Conservation (phyloP, 192 early-diverging fungal species). For the Gamsiella multidivaricata region DNA sequence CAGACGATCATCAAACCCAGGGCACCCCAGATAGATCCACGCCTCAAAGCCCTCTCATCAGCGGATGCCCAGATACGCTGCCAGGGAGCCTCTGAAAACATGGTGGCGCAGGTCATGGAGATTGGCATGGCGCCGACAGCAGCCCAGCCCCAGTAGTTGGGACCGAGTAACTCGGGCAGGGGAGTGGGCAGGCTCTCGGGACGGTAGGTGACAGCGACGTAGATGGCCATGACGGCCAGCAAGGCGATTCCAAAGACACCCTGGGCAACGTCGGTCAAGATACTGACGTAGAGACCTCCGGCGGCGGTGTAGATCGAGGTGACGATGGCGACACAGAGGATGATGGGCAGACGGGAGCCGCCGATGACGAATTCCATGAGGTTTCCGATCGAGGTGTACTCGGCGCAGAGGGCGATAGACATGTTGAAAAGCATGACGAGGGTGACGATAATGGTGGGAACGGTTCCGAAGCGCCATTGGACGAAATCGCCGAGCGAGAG, state of each 20-base stretch:
- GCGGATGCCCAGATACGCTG: conserved; percentile 79
- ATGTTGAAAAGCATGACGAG: conserved; percentile 70
- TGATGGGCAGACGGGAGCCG: conserved; percentile 63
- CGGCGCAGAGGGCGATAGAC: conserved; percentile 71
- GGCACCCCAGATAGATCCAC: conserved; percentile 66
- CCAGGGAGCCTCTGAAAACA: conserved; percentile 80
- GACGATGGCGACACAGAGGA: conserved; percentile 68
- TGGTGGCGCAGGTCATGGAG: conserved; percentile 69
- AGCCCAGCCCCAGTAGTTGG: conserved; percentile 75
- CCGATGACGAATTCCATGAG: conserved; percentile 67
- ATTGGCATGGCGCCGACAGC: conserved; percentile 70
- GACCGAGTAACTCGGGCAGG: conserved; percentile 61
- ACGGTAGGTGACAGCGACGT: conserved; percentile 64
- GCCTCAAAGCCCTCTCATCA: conserved; percentile 68
- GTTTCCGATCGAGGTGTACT: conserved; percentile 73
- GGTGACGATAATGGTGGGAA: conserved; percentile 66
- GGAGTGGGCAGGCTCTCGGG: conserved; percentile 60
- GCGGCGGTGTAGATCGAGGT: conserved; percentile 77
- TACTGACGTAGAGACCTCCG: conserved; percentile 74
- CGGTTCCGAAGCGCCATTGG: conserved; percentile 69
- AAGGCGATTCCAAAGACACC: conserved; percentile 65
- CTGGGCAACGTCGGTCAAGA: conserved; percentile 74
- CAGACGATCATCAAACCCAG: conserved; percentile 64
- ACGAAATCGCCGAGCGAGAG: conserved; percentile 77
- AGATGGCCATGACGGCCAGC: conserved; percentile 63